A percentile compares a stretch with the other conserved stretches of the same genome.
Conservation (phyloP, 2,329 filamentous ascomycete genomes). For the Penicillium sp. region DNA sequence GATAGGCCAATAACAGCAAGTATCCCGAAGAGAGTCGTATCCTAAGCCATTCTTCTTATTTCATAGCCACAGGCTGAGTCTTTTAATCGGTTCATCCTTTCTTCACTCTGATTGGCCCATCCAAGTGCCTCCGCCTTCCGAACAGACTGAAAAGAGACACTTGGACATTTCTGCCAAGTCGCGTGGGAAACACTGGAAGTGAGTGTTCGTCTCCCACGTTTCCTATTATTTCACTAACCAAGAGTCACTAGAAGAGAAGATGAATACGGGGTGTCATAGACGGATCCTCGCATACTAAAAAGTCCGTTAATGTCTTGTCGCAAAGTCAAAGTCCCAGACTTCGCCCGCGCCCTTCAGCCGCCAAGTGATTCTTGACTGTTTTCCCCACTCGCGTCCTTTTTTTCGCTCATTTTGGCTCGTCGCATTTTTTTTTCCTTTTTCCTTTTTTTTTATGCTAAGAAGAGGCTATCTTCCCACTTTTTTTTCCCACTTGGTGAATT, state of each 20-base stretch:
- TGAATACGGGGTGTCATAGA: neutral
- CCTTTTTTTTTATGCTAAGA: conserved; percentile 8
- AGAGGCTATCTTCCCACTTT: conserved; percentile 5
- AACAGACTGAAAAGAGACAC: neutral
- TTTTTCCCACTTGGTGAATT: neutral
- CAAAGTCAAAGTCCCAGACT: too few relatives aligned
- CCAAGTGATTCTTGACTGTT: neutral
- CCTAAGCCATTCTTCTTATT: neutral
- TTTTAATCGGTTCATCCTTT: neutral
- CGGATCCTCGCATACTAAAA: neutral
- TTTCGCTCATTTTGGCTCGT: neutral
- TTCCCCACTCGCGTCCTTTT: conserved; percentile 16
- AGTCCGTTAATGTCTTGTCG: neutral
- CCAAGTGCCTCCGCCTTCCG: neutral
- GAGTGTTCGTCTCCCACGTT: neutral
- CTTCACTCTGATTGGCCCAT: neutral
- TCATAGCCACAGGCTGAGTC: too few relatives aligned
- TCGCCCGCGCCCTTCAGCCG: conserved; percentile 1
- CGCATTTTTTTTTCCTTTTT: conserved; percentile 6
- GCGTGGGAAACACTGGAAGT: neutral
- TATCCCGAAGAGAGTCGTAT: neutral
- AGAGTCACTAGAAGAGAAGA: neutral
- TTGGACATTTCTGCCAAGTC: neutral
- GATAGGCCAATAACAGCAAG: neutral
- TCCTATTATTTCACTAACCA: neutral